These are phyloP conservation scores for Pseudonitzschia delicatissima DNA, from an alignment of 108 stramenopile species.

Conservation along the genomic window DNA sequence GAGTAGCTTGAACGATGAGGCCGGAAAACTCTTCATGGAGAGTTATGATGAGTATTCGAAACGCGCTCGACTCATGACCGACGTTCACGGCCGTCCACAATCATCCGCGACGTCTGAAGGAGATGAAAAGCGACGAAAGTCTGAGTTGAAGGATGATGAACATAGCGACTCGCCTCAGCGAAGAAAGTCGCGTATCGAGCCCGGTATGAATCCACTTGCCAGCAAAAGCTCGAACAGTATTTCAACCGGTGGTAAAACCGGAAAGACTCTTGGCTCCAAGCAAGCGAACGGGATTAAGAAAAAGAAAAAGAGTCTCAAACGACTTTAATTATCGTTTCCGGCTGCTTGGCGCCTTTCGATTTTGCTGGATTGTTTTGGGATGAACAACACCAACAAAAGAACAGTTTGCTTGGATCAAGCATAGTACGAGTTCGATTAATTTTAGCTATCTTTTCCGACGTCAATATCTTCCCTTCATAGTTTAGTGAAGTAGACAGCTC, in stretches of 20 bases:
- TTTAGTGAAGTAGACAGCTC: no score
- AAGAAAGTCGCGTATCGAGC: conserved; percentile 12
- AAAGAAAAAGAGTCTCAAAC: conserved; percentile 78
- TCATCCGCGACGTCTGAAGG: conserved; percentile 14
- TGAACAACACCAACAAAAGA: not conserved
- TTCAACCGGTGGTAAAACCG: not conserved
- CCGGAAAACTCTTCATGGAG: conserved; percentile 99
- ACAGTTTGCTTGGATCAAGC: conserved; percentile 1
- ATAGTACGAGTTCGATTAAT: no score
- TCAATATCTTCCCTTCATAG: no score
- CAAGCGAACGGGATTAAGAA: conserved; percentile 25
- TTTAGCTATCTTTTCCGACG: no score
- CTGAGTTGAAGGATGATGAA: conserved; percentile 11
- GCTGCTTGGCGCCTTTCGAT: not conserved
- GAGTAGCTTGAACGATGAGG: conserved; percentile 97
- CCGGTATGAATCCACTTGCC: conserved; percentile 26
- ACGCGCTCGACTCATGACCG: conserved; percentile 90
- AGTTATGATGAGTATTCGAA: conserved; percentile 96
- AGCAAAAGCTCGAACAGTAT: conserved; percentile 43
- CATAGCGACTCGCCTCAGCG: conserved; percentile 5
- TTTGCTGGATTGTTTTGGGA: not conserved
- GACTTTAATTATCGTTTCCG: conserved; percentile 35
- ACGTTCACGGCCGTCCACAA: conserved; percentile 80
- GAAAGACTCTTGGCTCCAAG: conserved; percentile 24
- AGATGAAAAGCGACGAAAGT: conserved; percentile 24